A percentile compares a stretch with the other conserved stretches of the same genome.
These are phyloP conservation scores for Mycena pura DNA, from an alignment of 768 basidiomycete species.

Conservation along the genomic window DNA sequence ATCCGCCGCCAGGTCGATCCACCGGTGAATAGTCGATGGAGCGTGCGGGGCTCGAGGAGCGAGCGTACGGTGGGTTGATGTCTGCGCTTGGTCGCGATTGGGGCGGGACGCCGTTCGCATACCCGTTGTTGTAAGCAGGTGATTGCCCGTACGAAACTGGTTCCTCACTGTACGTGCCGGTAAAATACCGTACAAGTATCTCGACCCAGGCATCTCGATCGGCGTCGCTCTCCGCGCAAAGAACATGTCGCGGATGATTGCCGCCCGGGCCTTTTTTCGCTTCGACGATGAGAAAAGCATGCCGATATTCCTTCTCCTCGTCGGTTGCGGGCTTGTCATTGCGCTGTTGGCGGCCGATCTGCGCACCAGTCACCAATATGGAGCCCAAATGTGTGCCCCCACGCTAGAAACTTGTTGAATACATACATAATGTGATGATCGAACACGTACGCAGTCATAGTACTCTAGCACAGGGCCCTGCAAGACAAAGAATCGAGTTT, in stretches of 20 bases:
- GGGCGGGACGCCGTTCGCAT: constrained; percentile 15
- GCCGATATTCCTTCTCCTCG: constrained; percentile 93
- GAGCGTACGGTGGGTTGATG: neutral
- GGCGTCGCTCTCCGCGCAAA: constrained; percentile 95
- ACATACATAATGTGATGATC: constrained; percentile 17
- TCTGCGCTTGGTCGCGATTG: constrained; percentile 24
- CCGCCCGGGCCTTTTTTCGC: constrained; percentile 75
- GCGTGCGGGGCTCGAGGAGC: constrained; percentile 57
- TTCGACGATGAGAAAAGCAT: constrained; percentile 97
- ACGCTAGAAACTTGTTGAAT: constrained; percentile 55
- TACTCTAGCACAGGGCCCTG: constrained; percentile 92
- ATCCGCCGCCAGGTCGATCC: constrained; percentile 43
- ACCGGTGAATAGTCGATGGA: constrained; percentile 56
- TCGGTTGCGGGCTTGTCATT: constrained; percentile 61
- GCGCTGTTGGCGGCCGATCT: constrained; percentile 94
- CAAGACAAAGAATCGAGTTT: constrained; percentile 93
- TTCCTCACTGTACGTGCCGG: constrained; percentile 81
- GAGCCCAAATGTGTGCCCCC: constrained; percentile 92
- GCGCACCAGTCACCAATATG: constrained; percentile 88
- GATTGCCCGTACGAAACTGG: constrained; percentile 49
- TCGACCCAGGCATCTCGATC: constrained; percentile 97
- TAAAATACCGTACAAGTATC: constrained; percentile 87
- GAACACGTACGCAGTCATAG: constrained; percentile 87
- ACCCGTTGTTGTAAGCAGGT: neutral
- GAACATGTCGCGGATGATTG: constrained; percentile 81